Evolutionary conservation across 495 filamentous ascomycete genomes (phyloP), one percentile per base, ranked within the genome.

Genomic region (Hyaloscypha variabilis): DNA sequence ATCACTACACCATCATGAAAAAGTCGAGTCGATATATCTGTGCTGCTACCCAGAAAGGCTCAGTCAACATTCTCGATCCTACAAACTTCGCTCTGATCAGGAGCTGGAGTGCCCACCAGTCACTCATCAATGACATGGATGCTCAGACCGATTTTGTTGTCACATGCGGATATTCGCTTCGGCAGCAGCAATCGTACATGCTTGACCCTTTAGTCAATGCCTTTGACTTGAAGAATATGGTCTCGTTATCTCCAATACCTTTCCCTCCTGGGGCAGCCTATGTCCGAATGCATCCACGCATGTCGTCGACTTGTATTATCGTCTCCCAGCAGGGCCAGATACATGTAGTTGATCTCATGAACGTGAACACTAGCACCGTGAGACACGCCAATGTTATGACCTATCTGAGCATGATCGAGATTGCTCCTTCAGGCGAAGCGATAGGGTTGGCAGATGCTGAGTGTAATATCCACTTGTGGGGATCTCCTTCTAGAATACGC

Each of bases 261-360:
- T 98, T 98, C 72, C 92, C 93, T 58, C 88, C 91, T 10, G 91
- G 93, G 1, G 94, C 94, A 8, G 94, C 94, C 24, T 94, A 91
- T 78, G 93, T 97, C 13, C 87, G 95, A 42, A 91, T 98, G 88
- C 96, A 99, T 74, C 96, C 96, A 10, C 89, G 91, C 60, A 89
- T 98, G 81, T 90, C 92, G 36, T 97, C 95, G 3, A 97, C 95
- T 0, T 91, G 89, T 72, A 91, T 98, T 68, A 90, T 98, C 61
- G 88, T 90, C 23, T 96, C 94, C 2, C 91, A 94, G 72, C 89
- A 85, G 50, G 95, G 96, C 0, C 93, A 97, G 75, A 86, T 98
- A 65, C 93, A 99, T 69, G 89, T 97, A 14, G 91, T 97, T 50
- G 95, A 99, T 72, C 81, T 99, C 6, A 92, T 96, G 87, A 97